These are phyloP conservation scores for Baeospora myosura DNA, from an alignment of 1,284 basidiomycete genomes.

Conservation along the genomic window DNA sequence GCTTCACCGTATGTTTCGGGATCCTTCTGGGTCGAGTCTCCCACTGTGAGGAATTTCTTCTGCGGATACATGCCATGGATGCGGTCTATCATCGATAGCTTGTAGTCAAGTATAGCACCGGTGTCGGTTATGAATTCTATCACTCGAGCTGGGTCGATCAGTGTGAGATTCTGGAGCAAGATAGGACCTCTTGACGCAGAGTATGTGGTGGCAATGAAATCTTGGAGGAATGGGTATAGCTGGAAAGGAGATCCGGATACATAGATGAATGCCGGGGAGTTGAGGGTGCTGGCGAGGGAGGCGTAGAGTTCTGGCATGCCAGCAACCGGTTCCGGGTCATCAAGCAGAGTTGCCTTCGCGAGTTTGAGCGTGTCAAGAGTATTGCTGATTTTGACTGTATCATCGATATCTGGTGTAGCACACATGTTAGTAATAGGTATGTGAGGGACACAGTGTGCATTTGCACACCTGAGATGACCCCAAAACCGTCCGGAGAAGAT, in stretches of 20 bases:
- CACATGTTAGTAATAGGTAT: not conserved
- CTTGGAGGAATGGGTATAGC: constrained; percentile 33
- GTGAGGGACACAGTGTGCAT: not conserved
- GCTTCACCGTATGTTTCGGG: constrained; percentile 11
- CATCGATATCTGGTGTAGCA: constrained; percentile 29
- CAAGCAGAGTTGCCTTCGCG: constrained; percentile 29
- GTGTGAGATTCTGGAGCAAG: constrained; percentile 29
- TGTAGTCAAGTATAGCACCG: constrained; percentile 4
- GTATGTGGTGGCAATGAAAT: constrained; percentile 29
- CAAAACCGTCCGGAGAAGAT: constrained; percentile 29
- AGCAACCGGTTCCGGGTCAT: constrained; percentile 29
- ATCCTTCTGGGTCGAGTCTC: constrained; percentile 13
- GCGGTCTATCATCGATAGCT: constrained; percentile 2
- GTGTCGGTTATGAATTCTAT: constrained; percentile 15
- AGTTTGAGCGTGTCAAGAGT: constrained; percentile 27
- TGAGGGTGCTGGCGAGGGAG: constrained; percentile 26
- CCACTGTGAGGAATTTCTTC: constrained; percentile 11
- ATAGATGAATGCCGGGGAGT: constrained; percentile 32
- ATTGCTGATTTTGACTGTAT: constrained; percentile 34
- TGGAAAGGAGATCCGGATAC: constrained; percentile 36
- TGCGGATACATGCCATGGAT: constrained; percentile 10
- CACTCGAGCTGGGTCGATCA: constrained; percentile 23
- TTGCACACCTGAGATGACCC: constrained; percentile 31
- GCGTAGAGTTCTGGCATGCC: constrained; percentile 36
- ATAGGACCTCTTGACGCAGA: constrained; percentile 29